Evolutionary conservation across 768 basidiomycete genomes (phyloP), one percentile per base, ranked within the genome.

Genomic region (Lentinula aciculospora): DNA sequence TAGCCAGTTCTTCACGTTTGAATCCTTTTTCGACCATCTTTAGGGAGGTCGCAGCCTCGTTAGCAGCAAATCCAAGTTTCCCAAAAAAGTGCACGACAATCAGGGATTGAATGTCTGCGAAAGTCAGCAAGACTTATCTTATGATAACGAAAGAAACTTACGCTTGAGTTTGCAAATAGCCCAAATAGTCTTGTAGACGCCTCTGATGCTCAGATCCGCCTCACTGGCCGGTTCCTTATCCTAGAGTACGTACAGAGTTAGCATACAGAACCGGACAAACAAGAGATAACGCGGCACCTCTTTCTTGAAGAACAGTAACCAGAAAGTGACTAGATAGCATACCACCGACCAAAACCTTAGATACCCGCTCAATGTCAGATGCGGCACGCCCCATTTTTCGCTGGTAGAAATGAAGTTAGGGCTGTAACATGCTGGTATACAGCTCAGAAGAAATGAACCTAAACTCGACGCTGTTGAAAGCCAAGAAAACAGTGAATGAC

Each of bases 11-110:
- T 75, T 98, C 97, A 39, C 94, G 88, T 58, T 86, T 89, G 55
- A 99, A 79, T 1, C 97, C 97, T 67, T 98, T 98, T 71, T 99
- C 97, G 42, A 99, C 89, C 74, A 98, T 83, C 68, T 99, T 99
- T 44, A 98, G 80, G 23, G 83, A 85, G 3, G 92, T 94, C 12
- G 87, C 90, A 5, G 93, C 88, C 46, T 98, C 97, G 71, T 94
- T 93, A 25, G 93, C 92, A 47, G 92, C 91, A 69, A 94, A 97
- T 28, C 95, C 96, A 60, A 99, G 78, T 73, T 98, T 99, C 28
- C 92, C 88, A 62, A 98, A 83, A 29, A 97, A 76, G 68, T 98
- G 93, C 64, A 99, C 76, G 51, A 89, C 31, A 57, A 96, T 82
- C 62, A 98, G 85, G 0, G 85, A 79, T 74, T 96, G 95, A 25